Evolutionary conservation across 805 yeast genomes (phyloP).

Genomic region (Schwanniomyces pseudopolymorphus): DNA sequence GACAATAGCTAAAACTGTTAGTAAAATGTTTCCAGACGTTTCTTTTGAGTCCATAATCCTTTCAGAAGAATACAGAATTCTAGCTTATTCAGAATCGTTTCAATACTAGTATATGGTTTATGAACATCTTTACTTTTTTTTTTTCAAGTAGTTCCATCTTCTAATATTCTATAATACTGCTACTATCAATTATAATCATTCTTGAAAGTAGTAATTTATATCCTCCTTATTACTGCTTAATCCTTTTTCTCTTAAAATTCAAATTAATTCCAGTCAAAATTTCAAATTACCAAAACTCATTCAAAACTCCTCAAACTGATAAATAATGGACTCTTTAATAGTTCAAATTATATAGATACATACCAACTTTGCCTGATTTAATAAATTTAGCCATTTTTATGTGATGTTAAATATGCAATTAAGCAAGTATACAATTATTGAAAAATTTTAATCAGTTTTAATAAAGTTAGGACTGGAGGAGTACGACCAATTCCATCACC

Average conservation of each 20-base stretch:
- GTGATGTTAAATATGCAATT: constrained; percentile 19
- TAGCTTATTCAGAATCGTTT: background rate
- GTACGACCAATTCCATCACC: constrained; percentile 3
- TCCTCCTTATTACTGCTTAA: no score
- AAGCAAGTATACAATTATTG: background rate
- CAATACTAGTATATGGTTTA: no score
- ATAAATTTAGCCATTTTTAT: constrained; percentile 93
- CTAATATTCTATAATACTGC: no score
- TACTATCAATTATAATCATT: no score
- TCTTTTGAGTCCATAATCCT: background rate
- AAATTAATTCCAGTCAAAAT: no score
- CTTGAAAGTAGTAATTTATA: no score
- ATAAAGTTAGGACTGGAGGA: constrained; percentile 1
- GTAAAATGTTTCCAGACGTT: constrained; percentile 15
- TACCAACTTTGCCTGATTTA: constrained; percentile 99
- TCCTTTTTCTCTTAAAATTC: no score
- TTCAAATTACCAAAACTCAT: background rate
- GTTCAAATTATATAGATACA: constrained; percentile 37
- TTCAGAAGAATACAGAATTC: background rate
- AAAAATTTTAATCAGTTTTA: constrained; percentile 6
- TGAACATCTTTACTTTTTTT: background rate
- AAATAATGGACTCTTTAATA: background rate
- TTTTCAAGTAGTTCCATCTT: no score
- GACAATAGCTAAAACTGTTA: constrained; percentile 76
- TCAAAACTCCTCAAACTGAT: background rate